Percentiles rank a stretch among this genome's conserved stretches.
Evolutionary conservation across 768 basidiomycete genomes (phyloP).

Genomic region (Russula foetens): DNA sequence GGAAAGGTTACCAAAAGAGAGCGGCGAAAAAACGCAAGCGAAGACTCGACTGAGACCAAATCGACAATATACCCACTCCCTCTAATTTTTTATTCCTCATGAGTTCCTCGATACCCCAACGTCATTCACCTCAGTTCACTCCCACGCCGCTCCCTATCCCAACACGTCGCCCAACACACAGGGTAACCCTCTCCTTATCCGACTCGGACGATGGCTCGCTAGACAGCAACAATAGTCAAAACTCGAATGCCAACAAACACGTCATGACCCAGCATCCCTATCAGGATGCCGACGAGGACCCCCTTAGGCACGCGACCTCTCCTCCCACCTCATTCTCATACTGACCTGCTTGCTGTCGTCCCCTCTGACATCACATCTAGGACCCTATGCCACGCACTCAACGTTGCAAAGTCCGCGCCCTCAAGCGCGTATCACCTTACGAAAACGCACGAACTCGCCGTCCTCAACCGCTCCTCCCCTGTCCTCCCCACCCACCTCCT

Average conservation of each 20-base stretch:
- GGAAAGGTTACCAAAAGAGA: no score
- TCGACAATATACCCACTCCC: no score
- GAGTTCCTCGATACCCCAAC: conserved; percentile 3
- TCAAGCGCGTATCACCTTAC: conserved; percentile 3
- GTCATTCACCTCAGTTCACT: conserved; percentile 12
- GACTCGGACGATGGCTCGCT: conserved; percentile 1
- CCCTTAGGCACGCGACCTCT: neutral
- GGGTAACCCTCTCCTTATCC: conserved; percentile 4
- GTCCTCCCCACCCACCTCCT: conserved; percentile 11
- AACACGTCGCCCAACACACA: conserved; percentile 9
- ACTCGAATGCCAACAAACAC: neutral
- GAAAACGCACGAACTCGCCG: conserved; percentile 13
- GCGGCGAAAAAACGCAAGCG: no score
- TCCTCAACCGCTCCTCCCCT: neutral
- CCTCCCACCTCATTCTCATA: neutral
- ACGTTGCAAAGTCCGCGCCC: conserved; percentile 10
- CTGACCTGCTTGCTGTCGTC: neutral
- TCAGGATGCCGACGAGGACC: conserved; percentile 14
- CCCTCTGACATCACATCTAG: neutral
- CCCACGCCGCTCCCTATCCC: conserved; percentile 13
- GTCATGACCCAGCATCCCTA: conserved; percentile 16
- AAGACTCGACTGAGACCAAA: no score
- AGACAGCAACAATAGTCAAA: neutral
- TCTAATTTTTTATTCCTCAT: neutral
- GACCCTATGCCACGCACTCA: conserved; percentile 7